Base-by-base conservation (phyloP, 2,329 filamentous ascomycete genomes). In the Ciborinia camelliae region DNA sequence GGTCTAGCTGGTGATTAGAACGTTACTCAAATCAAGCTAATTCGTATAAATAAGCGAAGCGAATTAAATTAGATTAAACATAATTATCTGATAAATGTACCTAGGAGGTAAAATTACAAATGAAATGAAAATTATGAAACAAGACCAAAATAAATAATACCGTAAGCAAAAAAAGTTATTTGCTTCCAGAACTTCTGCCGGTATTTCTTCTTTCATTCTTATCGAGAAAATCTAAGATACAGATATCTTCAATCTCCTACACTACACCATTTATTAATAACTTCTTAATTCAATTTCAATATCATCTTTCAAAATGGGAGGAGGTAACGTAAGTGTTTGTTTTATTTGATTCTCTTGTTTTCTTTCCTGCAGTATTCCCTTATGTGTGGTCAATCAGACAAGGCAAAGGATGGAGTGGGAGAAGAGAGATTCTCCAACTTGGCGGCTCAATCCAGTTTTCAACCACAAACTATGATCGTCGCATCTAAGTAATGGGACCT, bases 271-370 rank as follows among this genome's bases (percentile, higher is more conserved):
- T 32, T 26, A 50, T 35, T 61, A 61, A 62, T 53, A 65, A 41
- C 51, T 47, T 47, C 43, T 58, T 58, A 23, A 30, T 39, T 32
- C 35, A 52, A 23, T n/a, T n/a, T 5, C 20, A 32, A 35, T 20
- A 9, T 47, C 60, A 47, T 47, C 43, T 58, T 5, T 28, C 48
- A 66, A 60, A 51, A 67, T 67, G 66, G 66, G 66, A 48, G 66
- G 66, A 57, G 66, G 66, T n/a, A 67, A 67, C 41, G 66, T 67
- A 65, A 59, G 66, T 47, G 18, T 20, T 23, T n/a, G 3, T 15
- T 18, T 15, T 18, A 41, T 15, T 43, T 23, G 3, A 18, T 39
- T 1, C 26, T 6, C 35, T 37, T 41, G 3, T 18, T 51, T 23
- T 23, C 26, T 32, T 10, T 39, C 45, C n/a, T 35, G 10, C 8